Conservation (phyloP, 2,329 filamentous ascomycete genomes). For the Annulohypoxylon truncatum region DNA sequence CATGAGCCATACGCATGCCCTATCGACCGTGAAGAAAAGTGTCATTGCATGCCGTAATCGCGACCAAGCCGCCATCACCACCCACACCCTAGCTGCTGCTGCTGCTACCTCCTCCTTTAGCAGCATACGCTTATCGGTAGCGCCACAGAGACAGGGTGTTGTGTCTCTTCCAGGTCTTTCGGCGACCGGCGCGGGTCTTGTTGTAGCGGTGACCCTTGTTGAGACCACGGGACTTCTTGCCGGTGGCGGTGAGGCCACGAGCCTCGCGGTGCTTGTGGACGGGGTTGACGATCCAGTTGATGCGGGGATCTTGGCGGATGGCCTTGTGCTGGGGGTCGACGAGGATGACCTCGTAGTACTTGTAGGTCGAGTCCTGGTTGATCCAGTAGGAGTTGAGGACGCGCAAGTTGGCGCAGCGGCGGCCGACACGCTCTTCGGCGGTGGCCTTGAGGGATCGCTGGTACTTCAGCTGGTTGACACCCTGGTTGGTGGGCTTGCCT, state of each 20-base stretch:
- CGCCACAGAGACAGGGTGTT: constrained; percentile 99
- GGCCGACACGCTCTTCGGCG: constrained; percentile 99
- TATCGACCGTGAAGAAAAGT: constrained; percentile 48
- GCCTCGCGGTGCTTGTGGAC: constrained; percentile 99
- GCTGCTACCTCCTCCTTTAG: constrained; percentile 22
- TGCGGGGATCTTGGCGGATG: constrained; percentile 97
- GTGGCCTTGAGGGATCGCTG: constrained; percentile 98
- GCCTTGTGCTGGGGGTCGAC: constrained; percentile 99
- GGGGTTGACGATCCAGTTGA: constrained; percentile 99
- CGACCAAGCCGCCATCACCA: constrained; percentile 43
- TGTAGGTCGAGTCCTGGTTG: constrained; percentile 99
- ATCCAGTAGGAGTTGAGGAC: constrained; percentile 99
- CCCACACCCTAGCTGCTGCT: constrained; percentile 33
- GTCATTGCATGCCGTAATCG: constrained; percentile 48
- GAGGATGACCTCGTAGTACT: constrained; percentile 99
- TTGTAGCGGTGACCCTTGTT: constrained; percentile 99
- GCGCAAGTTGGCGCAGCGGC: constrained; percentile 98
- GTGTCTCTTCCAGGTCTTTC: constrained; percentile 99
- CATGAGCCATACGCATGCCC: constrained; percentile 49
- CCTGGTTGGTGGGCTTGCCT: constrained; percentile 99
- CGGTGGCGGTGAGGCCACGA: constrained; percentile 96
- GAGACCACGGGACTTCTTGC: constrained; percentile 99
- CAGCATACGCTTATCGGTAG: constrained; percentile 77
- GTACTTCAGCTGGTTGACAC: constrained; percentile 99
- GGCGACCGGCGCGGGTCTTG: constrained; percentile 96